Evolutionary conservation across 768 basidiomycete species (phyloP).

Genomic region (Leucosporidium yakuticum): DNA sequence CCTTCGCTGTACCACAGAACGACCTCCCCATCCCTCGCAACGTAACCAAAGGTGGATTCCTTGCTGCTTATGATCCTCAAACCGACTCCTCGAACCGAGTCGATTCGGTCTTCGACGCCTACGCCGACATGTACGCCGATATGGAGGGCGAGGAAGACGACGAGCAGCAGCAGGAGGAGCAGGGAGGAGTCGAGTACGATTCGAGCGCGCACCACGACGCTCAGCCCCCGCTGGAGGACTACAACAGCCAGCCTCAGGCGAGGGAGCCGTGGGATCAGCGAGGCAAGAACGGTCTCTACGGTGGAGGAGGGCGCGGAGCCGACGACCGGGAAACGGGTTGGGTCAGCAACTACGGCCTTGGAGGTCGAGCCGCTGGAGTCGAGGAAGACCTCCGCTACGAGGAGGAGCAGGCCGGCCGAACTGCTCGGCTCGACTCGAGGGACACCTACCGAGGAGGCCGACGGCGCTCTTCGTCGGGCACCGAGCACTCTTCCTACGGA

Average conservation of each 20-base stretch:
- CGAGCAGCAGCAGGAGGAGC: neutral
- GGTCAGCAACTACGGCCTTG: conserved; percentile 19
- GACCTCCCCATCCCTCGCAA: conserved; percentile 11
- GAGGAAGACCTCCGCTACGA: conserved; percentile 7
- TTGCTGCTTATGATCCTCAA: neutral
- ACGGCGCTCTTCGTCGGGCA: conserved; percentile 10
- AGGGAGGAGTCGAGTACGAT: neutral
- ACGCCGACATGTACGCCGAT: conserved; percentile 29
- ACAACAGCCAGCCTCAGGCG: neutral
- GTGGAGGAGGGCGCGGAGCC: conserved; percentile 31
- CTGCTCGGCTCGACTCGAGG: neutral
- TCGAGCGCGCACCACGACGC: neutral
- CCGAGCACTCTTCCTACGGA: conserved; percentile 11
- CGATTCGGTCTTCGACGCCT: conserved; percentile 28
- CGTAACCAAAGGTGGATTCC: neutral
- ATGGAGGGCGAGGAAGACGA: conserved; percentile 4
- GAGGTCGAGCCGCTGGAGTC: neutral
- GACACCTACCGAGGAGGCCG: neutral
- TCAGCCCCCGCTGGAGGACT: neutral
- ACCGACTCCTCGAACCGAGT: conserved; percentile 2
- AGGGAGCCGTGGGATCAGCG: conserved; percentile 27
- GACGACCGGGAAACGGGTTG: conserved; percentile 33
- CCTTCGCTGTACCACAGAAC: conserved; percentile 7
- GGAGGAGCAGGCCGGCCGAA: conserved; percentile 19
- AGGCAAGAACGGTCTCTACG: conserved; percentile 28